These are phyloP conservation scores for Penstemon eatonii DNA, from an alignment of 257 asterid genomes.

Conservation along the genomic window DNA sequence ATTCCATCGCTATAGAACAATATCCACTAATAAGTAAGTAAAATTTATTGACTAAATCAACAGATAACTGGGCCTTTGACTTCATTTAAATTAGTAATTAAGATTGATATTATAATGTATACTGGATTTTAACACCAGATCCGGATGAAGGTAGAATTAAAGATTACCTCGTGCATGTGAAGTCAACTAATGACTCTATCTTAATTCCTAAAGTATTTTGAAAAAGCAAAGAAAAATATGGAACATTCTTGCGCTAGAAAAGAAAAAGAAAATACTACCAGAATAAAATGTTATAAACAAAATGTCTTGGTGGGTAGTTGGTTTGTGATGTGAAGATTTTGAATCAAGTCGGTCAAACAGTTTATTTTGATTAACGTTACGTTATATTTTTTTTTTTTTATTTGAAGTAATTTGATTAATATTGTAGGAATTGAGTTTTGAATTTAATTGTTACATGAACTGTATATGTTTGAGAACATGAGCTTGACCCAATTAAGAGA, in stretches of 20 bases:
- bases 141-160: not conserved
- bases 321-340: too few relatives aligned
- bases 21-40: slow-evolving; percentile 12
- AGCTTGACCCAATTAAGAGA: too few relatives aligned
- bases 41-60: not conserved
- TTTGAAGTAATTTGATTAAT: too few relatives aligned
- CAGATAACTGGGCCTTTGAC: not conserved
- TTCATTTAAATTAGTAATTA: not conserved
- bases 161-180: not conserved
- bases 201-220: not conserved
- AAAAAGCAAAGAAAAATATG: not conserved
- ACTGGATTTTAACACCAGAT: not conserved
- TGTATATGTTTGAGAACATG: too few relatives aligned
- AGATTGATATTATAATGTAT: slow-evolving; percentile 1
- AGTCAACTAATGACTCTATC: slow-evolving; percentile 10
- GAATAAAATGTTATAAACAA: not conserved
- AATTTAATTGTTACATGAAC: too few relatives aligned
- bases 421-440: too few relatives aligned
- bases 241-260: not conserved
- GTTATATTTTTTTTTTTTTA: not conserved
- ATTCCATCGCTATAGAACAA: slow-evolving; percentile 5
- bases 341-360: too few relatives aligned
- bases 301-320: not conserved
- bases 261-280: not conserved
- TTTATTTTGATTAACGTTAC: not conserved